Evolutionary conservation across 371 early-diverging fungal species (phyloP), one percentile per base, ranked within the genome.

Genomic region (Mucor piriformis): DNA sequence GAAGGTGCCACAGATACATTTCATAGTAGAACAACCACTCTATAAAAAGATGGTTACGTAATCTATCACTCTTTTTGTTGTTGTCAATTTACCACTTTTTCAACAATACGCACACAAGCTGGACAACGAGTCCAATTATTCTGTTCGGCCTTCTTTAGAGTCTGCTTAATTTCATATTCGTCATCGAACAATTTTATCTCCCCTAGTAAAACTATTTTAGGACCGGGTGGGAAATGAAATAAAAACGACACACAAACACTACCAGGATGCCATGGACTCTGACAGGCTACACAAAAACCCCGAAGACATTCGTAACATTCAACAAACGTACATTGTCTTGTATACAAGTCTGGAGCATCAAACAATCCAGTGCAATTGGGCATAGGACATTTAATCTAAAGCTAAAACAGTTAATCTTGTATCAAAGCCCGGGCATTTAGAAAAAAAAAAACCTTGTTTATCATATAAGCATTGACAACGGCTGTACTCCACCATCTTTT

Each of bases 241-340:
- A 50, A 16, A 42, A 20, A 15, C 37, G 29, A 33, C 25, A 61
- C 6, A 38, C 20, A 21, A 16, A 43, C 12, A 13, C 23, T 60
- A 66, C 66, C 66, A 40, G 66, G 66, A 61, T 66, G 66, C 66
- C 66, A 66, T 10, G 32, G 7, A 16, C 13, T 53, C 35, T 61
- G 61, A 50, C 66, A 66, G 34, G 61, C 61, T 11, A 42, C 35
- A 33, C 66, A 66, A 43, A 66, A 61, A 29, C 61, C 66, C 23
- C 54, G 57, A 33, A 27, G 52, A 25, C 66, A 66, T 16, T 61
- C 57, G 16, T 53, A 61, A 18, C 66, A 66, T 48, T 52, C 56
- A 27, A 44, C 29, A 53, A 61, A 61, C 2, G 43, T 53, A 37
- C 66, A 66, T 35, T 57, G 35, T 25, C 53, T 66, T 2, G 35